A percentile compares a stretch with the other conserved stretches of the same genome.
Evolutionary conservation across 352 stramenopile genomes (phyloP).

Genomic region (Phytophthora melonis): DNA sequence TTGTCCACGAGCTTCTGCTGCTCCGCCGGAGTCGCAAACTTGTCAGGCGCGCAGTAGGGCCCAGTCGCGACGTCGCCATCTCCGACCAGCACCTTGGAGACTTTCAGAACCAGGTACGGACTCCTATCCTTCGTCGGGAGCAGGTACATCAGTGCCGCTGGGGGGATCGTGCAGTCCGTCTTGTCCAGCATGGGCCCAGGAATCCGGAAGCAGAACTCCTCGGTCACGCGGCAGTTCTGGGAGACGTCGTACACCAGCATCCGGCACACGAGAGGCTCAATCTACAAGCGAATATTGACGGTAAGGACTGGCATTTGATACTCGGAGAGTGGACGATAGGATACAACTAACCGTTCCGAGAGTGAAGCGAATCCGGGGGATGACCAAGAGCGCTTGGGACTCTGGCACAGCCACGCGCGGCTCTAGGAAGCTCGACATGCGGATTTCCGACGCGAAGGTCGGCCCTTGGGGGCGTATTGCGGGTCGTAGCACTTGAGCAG

Average conservation of each 20-base stretch:
- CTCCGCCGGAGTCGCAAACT: slow-evolving; percentile 52
- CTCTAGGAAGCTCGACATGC: slow-evolving; percentile 50
- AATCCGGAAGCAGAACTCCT: slow-evolving; percentile 75
- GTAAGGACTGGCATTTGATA: too few species aligned
- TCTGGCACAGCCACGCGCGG: slow-evolving; percentile 61
- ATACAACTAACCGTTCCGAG: slow-evolving; percentile 60
- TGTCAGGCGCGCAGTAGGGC: slow-evolving; percentile 74
- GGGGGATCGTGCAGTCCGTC: slow-evolving; percentile 13
- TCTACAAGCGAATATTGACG: slow-evolving; percentile 29
- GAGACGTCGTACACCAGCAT: slow-evolving; percentile 73
- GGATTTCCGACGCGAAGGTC: slow-evolving; percentile 62
- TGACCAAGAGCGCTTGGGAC: slow-evolving; percentile 56
- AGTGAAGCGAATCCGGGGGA: slow-evolving; percentile 51
- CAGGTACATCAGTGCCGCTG: slow-evolving; percentile 61
- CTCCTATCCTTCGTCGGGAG: slow-evolving; percentile 61
- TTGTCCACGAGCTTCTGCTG: slow-evolving; percentile 70
- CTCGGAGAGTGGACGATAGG: not conserved
- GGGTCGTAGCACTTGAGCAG: slow-evolving; percentile 79
- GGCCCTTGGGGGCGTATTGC: slow-evolving; percentile 47
- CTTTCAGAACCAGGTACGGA: slow-evolving; percentile 72
- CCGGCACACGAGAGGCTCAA: slow-evolving; percentile 70
- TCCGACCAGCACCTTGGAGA: slow-evolving; percentile 68
- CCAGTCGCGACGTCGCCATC: slow-evolving; percentile 61
- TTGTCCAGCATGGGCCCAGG: slow-evolving; percentile 35
- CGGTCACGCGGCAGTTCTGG: slow-evolving; percentile 58